Conservation (phyloP, 1,284 basidiomycete species). For the Fomitopsis palustris region DNA sequence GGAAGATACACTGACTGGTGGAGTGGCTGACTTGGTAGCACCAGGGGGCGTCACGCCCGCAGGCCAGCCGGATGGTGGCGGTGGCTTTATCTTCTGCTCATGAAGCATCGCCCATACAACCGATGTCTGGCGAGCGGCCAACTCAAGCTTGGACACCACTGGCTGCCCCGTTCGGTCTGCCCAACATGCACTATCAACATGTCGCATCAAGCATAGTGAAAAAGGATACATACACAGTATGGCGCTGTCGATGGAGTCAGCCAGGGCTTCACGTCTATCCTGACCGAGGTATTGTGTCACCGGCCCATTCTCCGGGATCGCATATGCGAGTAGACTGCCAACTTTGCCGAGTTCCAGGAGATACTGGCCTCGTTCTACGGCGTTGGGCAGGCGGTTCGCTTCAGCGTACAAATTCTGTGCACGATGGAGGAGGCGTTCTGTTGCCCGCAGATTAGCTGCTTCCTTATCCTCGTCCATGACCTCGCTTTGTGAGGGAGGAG, state of each 20-base stretch:
- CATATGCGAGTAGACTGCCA: slow-evolving; percentile 73
- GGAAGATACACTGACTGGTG: slow-evolving; percentile 6
- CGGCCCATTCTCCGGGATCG: slow-evolving; percentile 65
- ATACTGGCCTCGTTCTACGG: slow-evolving; percentile 56
- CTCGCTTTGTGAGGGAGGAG: slow-evolving; percentile 9
- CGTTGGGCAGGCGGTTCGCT: slow-evolving; percentile 47
- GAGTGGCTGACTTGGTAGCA: neutral
- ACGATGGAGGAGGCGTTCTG: slow-evolving; percentile 41
- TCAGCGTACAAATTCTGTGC: slow-evolving; percentile 61
- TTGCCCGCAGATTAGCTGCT: slow-evolving; percentile 19
- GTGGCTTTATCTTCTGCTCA: slow-evolving; percentile 43
- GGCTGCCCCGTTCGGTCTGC: slow-evolving; percentile 50
- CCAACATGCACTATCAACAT: neutral
- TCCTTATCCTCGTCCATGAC: slow-evolving; percentile 24
- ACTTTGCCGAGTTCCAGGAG: slow-evolving; percentile 69
- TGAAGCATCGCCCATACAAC: slow-evolving; percentile 54
- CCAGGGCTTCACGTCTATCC: slow-evolving; percentile 71
- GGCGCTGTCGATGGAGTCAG: slow-evolving; percentile 83
- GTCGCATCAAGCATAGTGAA: neutral
- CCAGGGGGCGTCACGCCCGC: slow-evolving; percentile 30
- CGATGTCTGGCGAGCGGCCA: slow-evolving; percentile 57
- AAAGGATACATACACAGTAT: slow-evolving; percentile 63
- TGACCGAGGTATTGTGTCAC: slow-evolving; percentile 69
- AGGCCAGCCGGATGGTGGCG: slow-evolving; percentile 41
- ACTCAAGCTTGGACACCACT: slow-evolving; percentile 57